A percentile compares a stretch with the other conserved stretches of the same genome.
These are phyloP conservation scores for Rhodosporidiobolus odoratus DNA, from an alignment of 768 basidiomycete genomes.

Conservation along the genomic window DNA sequence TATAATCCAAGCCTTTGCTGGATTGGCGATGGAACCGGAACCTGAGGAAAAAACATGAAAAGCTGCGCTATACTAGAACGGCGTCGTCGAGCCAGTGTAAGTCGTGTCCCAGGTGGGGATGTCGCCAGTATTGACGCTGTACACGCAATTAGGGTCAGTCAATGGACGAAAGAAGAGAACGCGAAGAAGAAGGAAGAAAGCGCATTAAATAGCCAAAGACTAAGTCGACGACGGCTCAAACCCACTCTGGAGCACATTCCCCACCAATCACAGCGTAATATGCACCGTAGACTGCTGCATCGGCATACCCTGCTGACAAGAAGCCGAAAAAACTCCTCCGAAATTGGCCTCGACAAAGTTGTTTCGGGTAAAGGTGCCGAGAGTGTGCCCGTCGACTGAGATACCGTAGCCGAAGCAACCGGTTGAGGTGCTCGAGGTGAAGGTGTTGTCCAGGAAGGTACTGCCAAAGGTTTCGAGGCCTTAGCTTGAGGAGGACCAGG, in stretches of 20 bases:
- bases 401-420: conserved; percentile 41
- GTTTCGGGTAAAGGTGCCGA: conserved; percentile 34
- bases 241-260: conserved; percentile 14
- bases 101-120: no score
- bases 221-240: conserved; percentile 1
- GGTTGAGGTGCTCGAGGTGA: conserved; percentile 7
- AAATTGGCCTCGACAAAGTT: conserved; percentile 33
- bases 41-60: no score
- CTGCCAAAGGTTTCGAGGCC: conserved; percentile 23
- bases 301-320: conserved; percentile 14
- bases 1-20: no score
- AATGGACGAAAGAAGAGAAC: not conserved
- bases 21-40: no score
- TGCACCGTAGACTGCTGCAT: conserved; percentile 16
- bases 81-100: no score
- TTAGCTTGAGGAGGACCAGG: conserved; percentile 27
- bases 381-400: conserved; percentile 30
- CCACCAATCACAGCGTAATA: conserved; percentile 4
- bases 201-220: conserved; percentile 23
- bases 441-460: conserved; percentile 34
- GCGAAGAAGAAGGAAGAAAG: not conserved
- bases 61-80: no score
- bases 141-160: no score
- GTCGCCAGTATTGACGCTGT: no score
- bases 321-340: conserved; percentile 19